These are phyloP conservation scores for Colletotrichum karsti DNA, from an alignment of 2,329 filamentous ascomycete genomes.

Conservation along the genomic window DNA sequence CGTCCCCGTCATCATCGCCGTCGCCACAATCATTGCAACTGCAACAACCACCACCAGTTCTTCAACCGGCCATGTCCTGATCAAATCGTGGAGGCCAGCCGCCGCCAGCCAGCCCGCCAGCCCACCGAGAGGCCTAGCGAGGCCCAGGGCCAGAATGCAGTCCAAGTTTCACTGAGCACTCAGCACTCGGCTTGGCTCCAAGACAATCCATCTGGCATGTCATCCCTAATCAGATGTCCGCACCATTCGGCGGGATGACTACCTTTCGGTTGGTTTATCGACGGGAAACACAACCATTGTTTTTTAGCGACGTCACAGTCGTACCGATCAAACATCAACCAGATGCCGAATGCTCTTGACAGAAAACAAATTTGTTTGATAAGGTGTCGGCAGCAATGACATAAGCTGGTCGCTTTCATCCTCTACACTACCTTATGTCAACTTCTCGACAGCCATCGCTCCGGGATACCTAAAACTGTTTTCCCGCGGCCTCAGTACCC, in stretches of 20 bases:
- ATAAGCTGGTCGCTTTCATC: background rate
- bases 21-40: slow-evolving; percentile 11
- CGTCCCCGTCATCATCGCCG: slow-evolving; percentile 5
- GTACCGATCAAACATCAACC: background rate
- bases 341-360: background rate
- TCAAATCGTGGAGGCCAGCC: background rate
- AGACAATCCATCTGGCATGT: slow-evolving; percentile 5
- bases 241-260: background rate
- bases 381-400: too few relatives aligned
- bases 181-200: background rate
- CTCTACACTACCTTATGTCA: too few relatives aligned
- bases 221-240: background rate
- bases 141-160: background rate
- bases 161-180: background rate
- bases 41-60: slow-evolving; percentile 27
- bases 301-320: background rate
- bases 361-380: too few relatives aligned
- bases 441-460: too few relatives aligned
- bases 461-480: too few relatives aligned
- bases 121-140: background rate
- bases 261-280: background rate
- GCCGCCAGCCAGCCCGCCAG: background rate
- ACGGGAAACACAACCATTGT: too few relatives aligned
- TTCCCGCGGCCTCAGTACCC: background rate
- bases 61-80: slow-evolving; percentile 9